Evolutionary conservation across 1,284 basidiomycete species (phyloP), one percentile per base, ranked within the genome.

Genomic region (Gymnopus androsaceus): DNA sequence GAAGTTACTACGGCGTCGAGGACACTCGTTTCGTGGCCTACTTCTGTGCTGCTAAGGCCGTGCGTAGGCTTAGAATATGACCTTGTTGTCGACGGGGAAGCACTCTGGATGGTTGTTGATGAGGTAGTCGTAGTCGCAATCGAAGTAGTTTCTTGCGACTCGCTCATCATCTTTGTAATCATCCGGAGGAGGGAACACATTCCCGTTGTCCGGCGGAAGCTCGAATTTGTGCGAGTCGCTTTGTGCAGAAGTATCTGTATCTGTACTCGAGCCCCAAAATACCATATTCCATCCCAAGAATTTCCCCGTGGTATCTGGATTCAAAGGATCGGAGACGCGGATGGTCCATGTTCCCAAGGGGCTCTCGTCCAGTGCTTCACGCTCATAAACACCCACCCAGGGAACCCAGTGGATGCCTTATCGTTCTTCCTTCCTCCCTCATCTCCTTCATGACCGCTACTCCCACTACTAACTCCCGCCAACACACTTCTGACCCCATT

Each of bases 291-390:
- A 99, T 15, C 90, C 90, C 44, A 93, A 77, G 75, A 99, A 94
- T 11, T 80, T 81, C 47, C 97, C 97, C 40, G 79, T 84, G 53
- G 83, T 78, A 28, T 85, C 67, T 14, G 69, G 68, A 19, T 70
- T 80, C 49, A 80, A 77, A 60, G 87, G 84, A 67, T 98, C 95
- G 36, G 83, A 87, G 5, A 98, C 93, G 34, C 75, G 85, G 56
- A 99, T 83, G 1, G 84, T 93, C 96, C 96, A 99, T 5, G 86
- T 83, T 12, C 96, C 96, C 14, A 94, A 71, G 0, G 95, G 91
- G 66, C 91, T 80, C 74, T 99, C 96, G 47, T 90, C 95, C 96
- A 99, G 70, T 99, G 96, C 73, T 99, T 99, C 55, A 99, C 85
- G 25, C 88, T 86, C 95, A 98, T 98, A 70, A 99, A 99, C 19